Base-by-base conservation (phyloP, 495 filamentous ascomycete genomes). In the Trichocladium uniseriatum region DNA sequence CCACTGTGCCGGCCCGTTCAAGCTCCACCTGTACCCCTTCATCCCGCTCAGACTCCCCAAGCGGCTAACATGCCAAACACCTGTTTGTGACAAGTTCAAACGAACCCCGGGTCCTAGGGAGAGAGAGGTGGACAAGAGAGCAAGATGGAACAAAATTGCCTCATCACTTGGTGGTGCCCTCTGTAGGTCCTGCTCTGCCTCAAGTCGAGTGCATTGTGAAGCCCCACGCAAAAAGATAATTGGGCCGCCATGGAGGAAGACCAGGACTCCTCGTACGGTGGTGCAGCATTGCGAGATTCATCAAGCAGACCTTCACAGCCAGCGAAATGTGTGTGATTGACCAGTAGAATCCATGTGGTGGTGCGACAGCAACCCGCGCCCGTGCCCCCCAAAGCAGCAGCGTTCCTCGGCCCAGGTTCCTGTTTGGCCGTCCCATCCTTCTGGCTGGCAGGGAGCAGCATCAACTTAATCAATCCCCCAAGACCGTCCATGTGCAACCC, bases 211-310 rank as follows among this genome's bases (percentile, higher is more conserved):
- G 24, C 24, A 8, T 27, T 27, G 24, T 8, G 24, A n/a, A 27
- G 24, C 24, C 24, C 24, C 24, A 27, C 44, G 24, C 11, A 5
- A 40, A 20, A 27, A 7, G 19, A 45, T 32, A 22, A 24, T n/a
- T 41, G 43, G 32, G 51, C 34, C 38, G 2, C 16, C 27, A 11
- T 8, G 24, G 18, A 31, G 28, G n/a, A 14, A 24, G 42, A 19
- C 37, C 18, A 3, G 40, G 48, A 32, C 13, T 44, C 22, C 34
- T 44, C 39, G 35, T 15, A 36, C 43, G 28, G 36, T 47, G 50
- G 50, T 46, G 55, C 52, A 44, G 52, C 52, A 49, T 42, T 51
- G 48, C 42, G 20, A 47, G 42, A 53, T 53, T 48, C 38, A 44
- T 35, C 48, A 13, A 18, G 16, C 31, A 37, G 39, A 27, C 55